Evolutionary conservation across 192 early-diverging fungal species (phyloP), one percentile per base, ranked within the genome.

Genomic region (Glomus cerebriforme): DNA sequence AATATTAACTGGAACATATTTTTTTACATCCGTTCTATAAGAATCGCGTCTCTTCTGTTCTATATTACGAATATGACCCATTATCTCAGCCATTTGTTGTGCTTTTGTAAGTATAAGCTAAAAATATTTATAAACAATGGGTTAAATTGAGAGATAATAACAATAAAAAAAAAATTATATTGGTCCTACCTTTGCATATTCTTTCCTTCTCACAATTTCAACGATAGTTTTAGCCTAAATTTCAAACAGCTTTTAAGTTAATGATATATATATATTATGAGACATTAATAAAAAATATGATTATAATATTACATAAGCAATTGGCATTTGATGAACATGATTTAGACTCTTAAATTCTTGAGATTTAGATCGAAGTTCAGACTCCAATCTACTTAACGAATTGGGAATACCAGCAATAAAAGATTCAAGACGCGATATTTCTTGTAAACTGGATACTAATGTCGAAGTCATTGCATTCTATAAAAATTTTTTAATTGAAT

Each of bases 121-220:
- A 32, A 37, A 62, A 49, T 32, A 13, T 12, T 49, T n/a, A 58
- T 24, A 29, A 31, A 49, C 0, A 31, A 8, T 45, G 13, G 27
- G n/a, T 34, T 39, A 39, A n/a, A 37, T 17, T 0, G 17, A 15
- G 2, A 7, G 7, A 3, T 4, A 32, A 19, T 72, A 43, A n/a
- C n/a, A 35, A 27, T 59, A 59, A 75, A 7, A 15, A 26, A 9
- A 13, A 73, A 22, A 10, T 8, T 13, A 59, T 31, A 32, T 37
- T 39, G 8, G 34, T 26, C n/a, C 75, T 80, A 84, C 83, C 22
- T 79, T 83, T 35, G 82, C 73, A 63, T 86, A 89, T 75, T 87
- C 88, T n/a, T 84, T 85, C 26, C 88, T 65, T 66, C 88, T 84
- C 19, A 89, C 85, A 63, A 87, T 82, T 37, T 89, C 88, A 32